Evolutionary conservation across 73 alveolate genomes (phyloP), one percentile per base, ranked within the genome.

Genomic region (Paramecium primaurelia): DNA sequence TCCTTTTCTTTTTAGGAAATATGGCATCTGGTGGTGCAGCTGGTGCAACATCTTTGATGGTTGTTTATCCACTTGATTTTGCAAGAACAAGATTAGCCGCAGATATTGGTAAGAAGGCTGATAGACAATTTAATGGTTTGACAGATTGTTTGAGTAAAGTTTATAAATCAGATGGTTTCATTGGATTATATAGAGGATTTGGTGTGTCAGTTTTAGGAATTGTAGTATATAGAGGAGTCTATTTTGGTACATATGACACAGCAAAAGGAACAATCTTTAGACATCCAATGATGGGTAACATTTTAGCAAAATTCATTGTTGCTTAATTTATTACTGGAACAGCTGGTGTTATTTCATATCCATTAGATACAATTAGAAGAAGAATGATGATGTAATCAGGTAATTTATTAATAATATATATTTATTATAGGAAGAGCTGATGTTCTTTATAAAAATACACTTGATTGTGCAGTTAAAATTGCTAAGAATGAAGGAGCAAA

Each of bases 81-180:
- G 98, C 98, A 38, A 97, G 99, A 92, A 98, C 99, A 58, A 94
- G 98, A 88, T 86, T 98, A 77, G 99, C 98, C 2, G 96, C 98
- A 40, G 99, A 98, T 92, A 96, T 97, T 77, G 98, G 98, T 42
- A 89, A 92, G 64, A 95, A 95, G 22, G 93, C 91, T 40, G 97
- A 96, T 36, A 93, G 98, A 88, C 96, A 97, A 92, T 98, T 95
- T 94, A 90, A 58, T 20, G 98, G 99, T 12, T 93, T 98, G 73
- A 60, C 49, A n/a, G 99, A 98, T 90, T 96, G 98, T 92, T 58
- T 97, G 54, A 28, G 58, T 26, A 96, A 97, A 93, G 96, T 94
- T 4, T 59, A 54, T 47, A 91, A 95, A 22, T 22, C 25, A 22
- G 25, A 22, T 22, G 25, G 25, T 22, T 22, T 22, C 25, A 22